Percentiles rank a stretch among this genome's conserved stretches.
phyloP scores from a whole-genome alignment of 805 yeast genomes.

The Jamesozyma hellenica region DNA sequence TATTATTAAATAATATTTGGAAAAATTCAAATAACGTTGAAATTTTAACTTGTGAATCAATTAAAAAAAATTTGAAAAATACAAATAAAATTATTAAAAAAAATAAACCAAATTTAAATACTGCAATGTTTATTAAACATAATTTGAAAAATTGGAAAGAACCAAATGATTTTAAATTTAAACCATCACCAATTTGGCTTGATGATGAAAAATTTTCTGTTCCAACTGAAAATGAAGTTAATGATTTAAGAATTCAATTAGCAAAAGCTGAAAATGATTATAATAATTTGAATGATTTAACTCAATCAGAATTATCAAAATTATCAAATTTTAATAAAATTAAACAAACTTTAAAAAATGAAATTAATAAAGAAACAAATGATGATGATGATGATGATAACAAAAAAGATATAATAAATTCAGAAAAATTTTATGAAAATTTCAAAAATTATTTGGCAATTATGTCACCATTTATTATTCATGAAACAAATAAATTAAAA shows the following conservation, averaged over 20 bases:
- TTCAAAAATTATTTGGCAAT: constrained; percentile 42
- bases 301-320: constrained; percentile 26
- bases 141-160: constrained; percentile 70
- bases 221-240: constrained; percentile 46
- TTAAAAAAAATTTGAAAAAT: constrained; percentile 35
- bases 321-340: constrained; percentile 25
- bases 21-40: constrained; percentile 54
- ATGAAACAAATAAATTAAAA: constrained; percentile 64
- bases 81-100: constrained; percentile 50
- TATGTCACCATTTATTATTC: constrained; percentile 54
- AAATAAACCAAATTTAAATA: constrained; percentile 66
- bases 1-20: constrained; percentile 59
- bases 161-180: constrained; percentile 73
- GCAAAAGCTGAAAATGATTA: constrained; percentile 32
- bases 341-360: constrained; percentile 33
- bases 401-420: constrained; percentile 25
- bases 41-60: constrained; percentile 38
- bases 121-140: constrained; percentile 88
- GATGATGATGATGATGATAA: not conserved
- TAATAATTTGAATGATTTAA: constrained; percentile 19
- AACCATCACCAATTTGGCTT: constrained; percentile 93
- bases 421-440: constrained; percentile 30
- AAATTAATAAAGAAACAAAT: constrained; percentile 27
- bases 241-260: constrained; percentile 44
- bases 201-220: constrained; percentile 75